Base-by-base conservation (phyloP, 2,329 filamentous ascomycete species). In the Aquanectria penicillioides region DNA sequence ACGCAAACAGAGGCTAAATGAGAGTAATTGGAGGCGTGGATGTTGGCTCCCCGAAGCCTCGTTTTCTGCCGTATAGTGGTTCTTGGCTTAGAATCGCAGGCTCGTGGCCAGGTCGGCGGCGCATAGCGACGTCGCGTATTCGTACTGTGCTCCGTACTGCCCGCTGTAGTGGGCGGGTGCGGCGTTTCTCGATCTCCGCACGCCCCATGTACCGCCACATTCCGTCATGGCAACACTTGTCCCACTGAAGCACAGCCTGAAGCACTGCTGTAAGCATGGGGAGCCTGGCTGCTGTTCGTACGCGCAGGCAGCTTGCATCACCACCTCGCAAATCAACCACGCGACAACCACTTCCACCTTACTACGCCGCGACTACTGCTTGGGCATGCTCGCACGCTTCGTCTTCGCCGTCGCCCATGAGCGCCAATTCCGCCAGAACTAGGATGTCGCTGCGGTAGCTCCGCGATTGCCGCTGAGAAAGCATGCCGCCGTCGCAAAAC, bases 401-500 rank as follows among this genome's bases (percentile, higher is more conserved):
- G 10, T 23, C 38, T 8, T 36, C 20, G 11, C 28, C 37, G 37
- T 66, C 58, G 50, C 51, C 44, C 17, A 59, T 51, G 62, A 37
- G 23, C 44, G 38, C 37, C 52, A 38, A 52, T 22, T 37, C 28
- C 20, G 37, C 28, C 31, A 47, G 36, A 61, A 44, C 43, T 66
- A 68, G 67, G 57, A 70, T 70, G 68, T 61, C 54, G 61, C 54
- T 54, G 58, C 52, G 60, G 62, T 69, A 69, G 63, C 46, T 50
- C 46, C 59, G 31, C 13, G 48, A 38, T 50, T 20, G 57, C 51
- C 66, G 63, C 56, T 53, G 67, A 67, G 66, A 41, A 71, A 76
- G 71, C 73, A 84, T 84, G 81, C 75, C 81, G 66, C 78, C 74
- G 59, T 73, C 76, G 52, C 81, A 80, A 67, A 80, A 82, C 52